A percentile compares a stretch with the other conserved stretches of the same genome.
Evolutionary conservation across 768 basidiomycete genomes (phyloP).

Genomic region (Podaxis carcinomalis): DNA sequence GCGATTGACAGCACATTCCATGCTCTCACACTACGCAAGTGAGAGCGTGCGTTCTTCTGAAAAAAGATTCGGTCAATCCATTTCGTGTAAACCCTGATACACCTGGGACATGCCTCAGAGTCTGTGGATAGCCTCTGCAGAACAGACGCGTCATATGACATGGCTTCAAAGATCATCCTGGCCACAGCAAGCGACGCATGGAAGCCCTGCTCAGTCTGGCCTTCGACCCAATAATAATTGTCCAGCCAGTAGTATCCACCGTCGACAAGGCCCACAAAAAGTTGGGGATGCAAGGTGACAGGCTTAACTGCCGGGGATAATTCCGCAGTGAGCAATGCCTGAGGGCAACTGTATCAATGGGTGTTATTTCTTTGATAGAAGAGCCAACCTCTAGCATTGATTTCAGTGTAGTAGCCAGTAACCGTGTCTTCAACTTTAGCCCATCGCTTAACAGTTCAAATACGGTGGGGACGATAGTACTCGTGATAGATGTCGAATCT

Average conservation of each 20-base stretch:
- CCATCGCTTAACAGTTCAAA: constrained; percentile 52
- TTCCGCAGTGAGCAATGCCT: constrained; percentile 9
- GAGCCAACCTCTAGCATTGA: constrained; percentile 49
- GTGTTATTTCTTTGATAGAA: neutral
- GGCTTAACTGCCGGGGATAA: constrained; percentile 17
- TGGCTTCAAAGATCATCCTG: constrained; percentile 47
- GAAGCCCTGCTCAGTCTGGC: constrained; percentile 48
- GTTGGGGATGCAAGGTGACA: neutral
- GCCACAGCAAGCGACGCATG: constrained; percentile 46
- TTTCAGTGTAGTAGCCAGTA: constrained; percentile 42
- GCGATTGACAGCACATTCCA: constrained; percentile 66
- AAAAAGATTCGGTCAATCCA: neutral
- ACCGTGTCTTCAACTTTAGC: constrained; percentile 47
- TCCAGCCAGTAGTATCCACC: constrained; percentile 53
- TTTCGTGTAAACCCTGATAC: constrained; percentile 5
- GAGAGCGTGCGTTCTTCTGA: neutral
- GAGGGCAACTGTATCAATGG: neutral
- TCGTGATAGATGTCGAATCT: constrained; percentile 17
- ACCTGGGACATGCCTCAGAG: constrained; percentile 26
- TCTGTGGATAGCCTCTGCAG: constrained; percentile 35
- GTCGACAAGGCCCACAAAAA: constrained; percentile 32
- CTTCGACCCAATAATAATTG: constrained; percentile 41
- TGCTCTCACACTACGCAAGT: constrained; percentile 39
- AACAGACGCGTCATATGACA: constrained; percentile 37
- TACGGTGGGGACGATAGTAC: constrained; percentile 36